These are phyloP conservation scores for Ustilago curta DNA, from an alignment of 1,284 basidiomycete genomes.

Conservation along the genomic window DNA sequence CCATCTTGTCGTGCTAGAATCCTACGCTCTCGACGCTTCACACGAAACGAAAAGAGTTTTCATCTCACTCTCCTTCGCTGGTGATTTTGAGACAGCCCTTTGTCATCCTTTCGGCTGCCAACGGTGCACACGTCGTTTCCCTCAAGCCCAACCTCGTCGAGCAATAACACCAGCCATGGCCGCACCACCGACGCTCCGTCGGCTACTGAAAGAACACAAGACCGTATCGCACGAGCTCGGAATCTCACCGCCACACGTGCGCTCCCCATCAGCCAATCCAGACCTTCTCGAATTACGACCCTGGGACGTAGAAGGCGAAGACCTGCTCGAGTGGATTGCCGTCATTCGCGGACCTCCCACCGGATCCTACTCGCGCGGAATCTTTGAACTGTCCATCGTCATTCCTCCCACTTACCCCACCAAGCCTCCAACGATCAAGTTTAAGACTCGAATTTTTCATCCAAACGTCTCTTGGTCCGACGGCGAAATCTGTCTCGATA, in stretches of 20 bases:
- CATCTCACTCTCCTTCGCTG: no score
- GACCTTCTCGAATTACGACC: conserved; percentile 59
- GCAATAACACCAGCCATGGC: conserved; percentile 17
- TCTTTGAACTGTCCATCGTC: conserved; percentile 54
- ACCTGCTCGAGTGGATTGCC: conserved; percentile 65
- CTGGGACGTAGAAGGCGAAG: conserved; percentile 53
- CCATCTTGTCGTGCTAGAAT: no score
- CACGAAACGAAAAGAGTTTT: no score
- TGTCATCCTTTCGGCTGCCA: no score
- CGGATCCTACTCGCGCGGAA: conserved; percentile 48
- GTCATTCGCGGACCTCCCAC: conserved; percentile 42
- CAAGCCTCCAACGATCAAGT: conserved; percentile 64
- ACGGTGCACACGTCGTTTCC: not conserved
- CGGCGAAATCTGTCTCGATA: conserved; percentile 69
- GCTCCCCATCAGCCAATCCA: conserved; percentile 33
- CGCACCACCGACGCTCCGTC: conserved; percentile 33
- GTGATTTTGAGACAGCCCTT: no score
- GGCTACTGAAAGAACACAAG: conserved; percentile 58
- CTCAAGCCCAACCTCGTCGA: not conserved
- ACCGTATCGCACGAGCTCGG: conserved; percentile 37
- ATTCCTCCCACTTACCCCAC: conserved; percentile 61
- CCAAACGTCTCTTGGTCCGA: conserved; percentile 66
- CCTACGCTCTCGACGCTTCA: no score
- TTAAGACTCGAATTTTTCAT: conserved; percentile 64
- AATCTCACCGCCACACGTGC: conserved; percentile 7